Evolutionary conservation across 257 asterid genomes (phyloP).

Genomic region (Catharanthus roseus): DNA sequence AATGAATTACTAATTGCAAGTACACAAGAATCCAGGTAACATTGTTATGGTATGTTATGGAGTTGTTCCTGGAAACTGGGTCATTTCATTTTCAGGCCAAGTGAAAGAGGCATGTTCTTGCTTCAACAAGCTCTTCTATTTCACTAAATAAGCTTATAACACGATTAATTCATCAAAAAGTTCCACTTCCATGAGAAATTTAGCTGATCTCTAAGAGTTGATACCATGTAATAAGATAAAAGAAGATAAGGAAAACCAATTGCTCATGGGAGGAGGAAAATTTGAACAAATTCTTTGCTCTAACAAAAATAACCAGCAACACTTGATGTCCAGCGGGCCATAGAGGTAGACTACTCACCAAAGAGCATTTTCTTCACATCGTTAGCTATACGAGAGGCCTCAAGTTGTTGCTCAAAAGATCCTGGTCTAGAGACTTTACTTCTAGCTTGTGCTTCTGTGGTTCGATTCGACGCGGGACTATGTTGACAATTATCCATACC

Average conservation of each 20-base stretch:
- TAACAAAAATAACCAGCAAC: neutral
- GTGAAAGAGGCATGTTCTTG: neutral
- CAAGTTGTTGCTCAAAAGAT: slow-evolving; percentile 91
- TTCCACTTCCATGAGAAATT: neutral
- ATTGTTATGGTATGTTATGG: neutral
- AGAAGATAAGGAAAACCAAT: neutral
- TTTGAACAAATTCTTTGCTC: neutral
- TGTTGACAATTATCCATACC: slow-evolving; percentile 36
- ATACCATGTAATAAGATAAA: neutral
- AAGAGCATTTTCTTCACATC: slow-evolving; percentile 80
- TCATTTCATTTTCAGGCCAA: neutral
- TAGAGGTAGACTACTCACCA: slow-evolving; percentile 45
- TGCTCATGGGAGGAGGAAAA: neutral
- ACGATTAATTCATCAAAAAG: neutral
- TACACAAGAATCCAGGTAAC: neutral
- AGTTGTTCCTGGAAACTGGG: neutral
- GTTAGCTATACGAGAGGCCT: slow-evolving; percentile 95
- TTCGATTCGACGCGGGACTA: slow-evolving; percentile 32
- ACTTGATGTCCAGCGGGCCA: neutral
- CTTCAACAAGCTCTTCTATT: neutral
- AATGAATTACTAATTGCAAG: neutral
- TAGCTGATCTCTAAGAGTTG: neutral
- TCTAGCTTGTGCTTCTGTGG: slow-evolving; percentile 32
- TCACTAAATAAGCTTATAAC: neutral
- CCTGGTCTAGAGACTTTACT: slow-evolving; percentile 50